Base-by-base conservation (phyloP, 2,329 filamentous ascomycete species). In the Hypoxylon sp. region DNA sequence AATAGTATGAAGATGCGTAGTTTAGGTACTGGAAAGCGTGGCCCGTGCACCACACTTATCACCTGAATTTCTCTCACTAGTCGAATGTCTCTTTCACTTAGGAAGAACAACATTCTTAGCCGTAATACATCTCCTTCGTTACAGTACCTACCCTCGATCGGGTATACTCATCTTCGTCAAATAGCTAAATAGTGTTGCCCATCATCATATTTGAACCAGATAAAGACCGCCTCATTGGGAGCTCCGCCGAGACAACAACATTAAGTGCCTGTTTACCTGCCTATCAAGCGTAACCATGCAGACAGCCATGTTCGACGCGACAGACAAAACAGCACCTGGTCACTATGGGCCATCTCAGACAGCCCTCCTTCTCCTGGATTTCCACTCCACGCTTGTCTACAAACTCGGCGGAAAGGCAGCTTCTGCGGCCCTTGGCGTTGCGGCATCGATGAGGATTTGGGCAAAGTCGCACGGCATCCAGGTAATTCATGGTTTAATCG, bases 311-410 rank as follows among this genome's bases (percentile, higher is more conserved):
- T 53, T 61, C 48, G 46, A 61, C 37, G 8, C 48, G 4, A 14
- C 58, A 10, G 58, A 61, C 20, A 33, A 44, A 8, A 53, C 58
- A 1, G 40, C 35, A 20, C 58, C 48, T 6, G 58, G 48, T n/a
- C 25, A 61, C 17, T 53, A 61, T 25, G 48, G 35, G n/a, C 58
- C 58, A 7, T 61, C 58, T 20, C 48, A 44, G 35, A 61, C 48
- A 10, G 58, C 58, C 14, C n/a, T 61, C 10, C 58, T 61, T 25
- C 48, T 61, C 2, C 17, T 61, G n/a, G 58, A 61, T 27, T 53
- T 53, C 17, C 58, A 61, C 27, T 17, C 58, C 35, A 46, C 51
- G 33, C 42, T 51, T n/a, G 33, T 60, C 33, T 22, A 31, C 6
- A 42, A 44, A 17, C 22, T 13, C 25, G 57, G 57, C 17, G 57